A percentile compares a stretch with the other conserved stretches of the same genome.
These are phyloP conservation scores for Dysphania ambrosioides DNA, from an alignment of 148 eudicot genomes.

Conservation along the genomic window DNA sequence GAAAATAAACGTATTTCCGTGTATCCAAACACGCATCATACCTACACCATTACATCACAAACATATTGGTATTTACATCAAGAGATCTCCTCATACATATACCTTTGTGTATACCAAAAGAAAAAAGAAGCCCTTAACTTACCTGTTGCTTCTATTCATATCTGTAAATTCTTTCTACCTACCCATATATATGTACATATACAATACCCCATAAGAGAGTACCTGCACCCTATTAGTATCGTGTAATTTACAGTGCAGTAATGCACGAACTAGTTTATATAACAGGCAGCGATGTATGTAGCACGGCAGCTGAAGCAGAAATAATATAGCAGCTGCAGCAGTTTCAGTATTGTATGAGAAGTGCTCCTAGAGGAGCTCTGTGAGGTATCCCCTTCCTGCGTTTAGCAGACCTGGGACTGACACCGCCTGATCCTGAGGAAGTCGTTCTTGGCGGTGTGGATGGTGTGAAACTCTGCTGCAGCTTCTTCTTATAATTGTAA, in stretches of 20 bases:
- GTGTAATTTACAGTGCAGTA: constrained; percentile 7
- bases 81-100: not conserved
- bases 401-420: constrained; percentile 27
- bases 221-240: not conserved
- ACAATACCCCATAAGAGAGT: not conserved
- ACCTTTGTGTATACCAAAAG: constrained; percentile 3
- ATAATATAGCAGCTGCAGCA: not conserved
- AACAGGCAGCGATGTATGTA: not conserved
- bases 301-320: not conserved
- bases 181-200: constrained; percentile 9
- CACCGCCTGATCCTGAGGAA: constrained; percentile 7
- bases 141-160: constrained; percentile 6
- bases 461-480: constrained; percentile 31
- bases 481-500: constrained; percentile 21
- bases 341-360: constrained; percentile 31
- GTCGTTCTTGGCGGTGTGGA: constrained; percentile 34
- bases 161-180: not conserved
- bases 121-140: not conserved
- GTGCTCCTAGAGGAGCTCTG: constrained; percentile 37
- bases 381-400: constrained; percentile 41
- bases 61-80: constrained; percentile 8
- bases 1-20: not conserved
- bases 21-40: not conserved
- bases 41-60: constrained; percentile 8
- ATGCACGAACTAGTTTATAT: not conserved